Conservation (phyloP, 768 basidiomycete species). For the Tricholoma terreum region DNA sequence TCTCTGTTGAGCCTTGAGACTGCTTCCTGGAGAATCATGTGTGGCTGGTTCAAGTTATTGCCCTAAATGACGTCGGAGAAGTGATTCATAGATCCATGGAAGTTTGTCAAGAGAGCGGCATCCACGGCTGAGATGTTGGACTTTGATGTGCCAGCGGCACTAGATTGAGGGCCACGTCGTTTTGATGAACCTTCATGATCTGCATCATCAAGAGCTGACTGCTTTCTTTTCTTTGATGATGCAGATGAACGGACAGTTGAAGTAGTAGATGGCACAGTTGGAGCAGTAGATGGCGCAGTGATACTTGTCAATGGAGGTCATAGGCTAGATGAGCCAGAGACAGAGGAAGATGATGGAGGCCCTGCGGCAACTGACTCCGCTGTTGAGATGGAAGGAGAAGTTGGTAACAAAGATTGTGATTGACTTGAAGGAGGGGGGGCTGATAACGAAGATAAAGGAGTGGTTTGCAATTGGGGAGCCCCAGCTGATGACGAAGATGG, state of each 20-base stretch:
- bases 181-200: background rate
- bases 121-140: background rate
- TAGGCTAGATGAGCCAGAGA: background rate
- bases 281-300: background rate
- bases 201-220: background rate
- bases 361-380: too few species aligned
- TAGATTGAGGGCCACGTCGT: background rate
- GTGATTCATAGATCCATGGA: background rate
- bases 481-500: background rate
- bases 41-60: too few species aligned
- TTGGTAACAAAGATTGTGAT: too few species aligned
- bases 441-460: background rate
- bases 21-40: too few species aligned
- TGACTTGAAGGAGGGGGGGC: too few species aligned
- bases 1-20: too few species aligned
- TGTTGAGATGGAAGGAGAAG: too few species aligned
- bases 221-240: background rate
- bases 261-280: background rate
- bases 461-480: background rate
- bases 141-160: too few species aligned
- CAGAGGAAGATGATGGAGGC: too few species aligned
- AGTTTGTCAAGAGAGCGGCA: background rate
- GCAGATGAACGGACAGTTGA: background rate
- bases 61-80: too few species aligned
- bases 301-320: background rate